Percentiles rank a stretch among this genome's conserved stretches.
Evolutionary conservation across 2,329 filamentous ascomycete genomes (phyloP).

Genomic region (Botrytis medusae): DNA sequence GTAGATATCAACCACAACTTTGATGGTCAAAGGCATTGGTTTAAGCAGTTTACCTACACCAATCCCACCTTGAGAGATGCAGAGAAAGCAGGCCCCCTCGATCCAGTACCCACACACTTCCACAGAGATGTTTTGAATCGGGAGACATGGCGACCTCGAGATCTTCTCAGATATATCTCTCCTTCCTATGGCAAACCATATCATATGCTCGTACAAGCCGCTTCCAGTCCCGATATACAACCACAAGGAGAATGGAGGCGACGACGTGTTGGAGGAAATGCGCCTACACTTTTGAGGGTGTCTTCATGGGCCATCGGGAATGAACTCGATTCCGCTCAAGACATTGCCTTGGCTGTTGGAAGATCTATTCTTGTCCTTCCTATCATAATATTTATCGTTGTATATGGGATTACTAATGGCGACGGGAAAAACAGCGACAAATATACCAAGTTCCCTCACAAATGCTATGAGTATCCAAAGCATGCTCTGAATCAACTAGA

Average conservation of each 20-base stretch:
- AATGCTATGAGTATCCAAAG: conserved; percentile 24
- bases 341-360: conserved; percentile 13
- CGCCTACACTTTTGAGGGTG: conserved; percentile 18
- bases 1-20: conserved; percentile 23
- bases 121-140: conserved; percentile 20
- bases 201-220: conserved; percentile 23
- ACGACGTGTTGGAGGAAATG: conserved; percentile 16
- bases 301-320: conserved; percentile 23
- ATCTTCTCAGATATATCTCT: conserved; percentile 23
- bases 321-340: background rate
- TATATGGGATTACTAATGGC: conserved; percentile 11
- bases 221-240: conserved; percentile 10
- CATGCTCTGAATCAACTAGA: conserved; percentile 22
- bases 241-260: conserved; percentile 21
- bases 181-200: conserved; percentile 22
- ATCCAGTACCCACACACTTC: conserved; percentile 14
- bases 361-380: conserved; percentile 20
- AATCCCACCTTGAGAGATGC: conserved; percentile 19
- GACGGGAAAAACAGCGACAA: background rate
- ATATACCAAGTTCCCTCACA: conserved; percentile 16
- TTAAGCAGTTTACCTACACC: conserved; percentile 13
- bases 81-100: conserved; percentile 12
- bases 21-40: conserved; percentile 18
- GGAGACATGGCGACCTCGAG: conserved; percentile 23
- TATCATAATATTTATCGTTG: conserved; percentile 15